Base-by-base conservation (phyloP, 768 basidiomycete species). In the Epithele typhae region DNA sequence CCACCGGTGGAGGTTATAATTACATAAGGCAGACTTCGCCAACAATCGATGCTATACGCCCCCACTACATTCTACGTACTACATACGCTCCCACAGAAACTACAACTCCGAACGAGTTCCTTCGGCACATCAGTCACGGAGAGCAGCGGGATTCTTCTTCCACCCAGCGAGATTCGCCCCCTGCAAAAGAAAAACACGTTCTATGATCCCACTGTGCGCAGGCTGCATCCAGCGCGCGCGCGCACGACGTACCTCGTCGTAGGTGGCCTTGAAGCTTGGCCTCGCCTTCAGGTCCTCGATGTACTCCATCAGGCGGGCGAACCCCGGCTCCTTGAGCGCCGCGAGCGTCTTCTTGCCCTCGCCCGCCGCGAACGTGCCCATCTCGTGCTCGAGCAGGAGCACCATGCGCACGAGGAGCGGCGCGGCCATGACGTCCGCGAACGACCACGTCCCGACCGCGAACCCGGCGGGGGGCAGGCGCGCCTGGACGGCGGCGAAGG, bases 401-500 rank as follows among this genome's bases (percentile, higher is more conserved):
- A 72, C 67, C 32, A 75, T 50, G 14, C 84, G 69, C 15, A 71
- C 78, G 12, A 84, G 52, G 69, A 83, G 79, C 1, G 85, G 81
- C 2, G 74, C 66, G 11, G 83, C 56, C 0, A 79, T 76, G 5
- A 77, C 74, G 53, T 86, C 85, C 9, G 82, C 84, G 42, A 77
- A 75, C 12, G 74, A 79, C 59, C 72, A 85, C 18, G 63, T 59
- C 3, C 68, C 70, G 15, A 68, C 40, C 1, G 58, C 79, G 30
- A 66, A 80, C 21, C 75, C 76, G 32, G 71, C 67, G 22, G 40
- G 34, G 1, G 77, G 75, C 23, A 87, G 66, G n/a, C 77, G 65
- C 6, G 49, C 56, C 59, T 84, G 82, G 19, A 79, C 52, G n/a
- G 60, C 61, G 33, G 78, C 74, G 22, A 80, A 55, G 32, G 79